Evolutionary conservation across 495 filamentous ascomycete species (phyloP).

Genomic region (Jackrogersella minutella): DNA sequence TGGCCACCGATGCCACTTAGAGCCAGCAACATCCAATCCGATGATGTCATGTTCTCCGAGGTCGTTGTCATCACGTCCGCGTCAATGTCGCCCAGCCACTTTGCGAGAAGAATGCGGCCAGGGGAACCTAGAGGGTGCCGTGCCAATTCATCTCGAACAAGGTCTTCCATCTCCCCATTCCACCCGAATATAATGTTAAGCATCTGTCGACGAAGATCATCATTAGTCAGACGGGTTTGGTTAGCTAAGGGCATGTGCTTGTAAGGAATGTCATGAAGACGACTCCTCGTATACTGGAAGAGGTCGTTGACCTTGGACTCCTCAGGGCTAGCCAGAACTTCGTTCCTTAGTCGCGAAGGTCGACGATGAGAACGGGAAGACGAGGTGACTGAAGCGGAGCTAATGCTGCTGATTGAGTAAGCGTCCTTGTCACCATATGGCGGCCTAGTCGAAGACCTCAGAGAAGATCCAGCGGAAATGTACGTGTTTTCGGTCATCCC

Average conservation of each 20-base stretch:
- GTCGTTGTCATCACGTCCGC: slow-evolving; percentile 81
- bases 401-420: slow-evolving; percentile 60
- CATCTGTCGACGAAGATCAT: slow-evolving; percentile 91
- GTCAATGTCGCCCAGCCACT: slow-evolving; percentile 90
- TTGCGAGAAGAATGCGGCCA: slow-evolving; percentile 79
- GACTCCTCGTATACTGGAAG: slow-evolving; percentile 71
- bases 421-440: slow-evolving; percentile 61
- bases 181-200: slow-evolving; percentile 94
- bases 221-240: slow-evolving; percentile 72
- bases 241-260: slow-evolving; percentile 69
- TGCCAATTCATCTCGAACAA: slow-evolving; percentile 87
- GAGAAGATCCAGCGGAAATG: slow-evolving; percentile 69
- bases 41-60: slow-evolving; percentile 82
- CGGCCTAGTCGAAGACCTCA: slow-evolving; percentile 51
- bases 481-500: slow-evolving; percentile 65
- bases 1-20: slow-evolving; percentile 84
- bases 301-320: slow-evolving; percentile 67
- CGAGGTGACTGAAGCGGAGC: slow-evolving; percentile 71
- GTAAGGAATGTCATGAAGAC: slow-evolving; percentile 82
- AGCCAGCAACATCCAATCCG: slow-evolving; percentile 97
- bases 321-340: slow-evolving; percentile 74
- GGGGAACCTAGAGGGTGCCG: slow-evolving; percentile 76
- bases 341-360: slow-evolving; percentile 80
- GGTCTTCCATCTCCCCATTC: slow-evolving; percentile 81
- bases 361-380: slow-evolving; percentile 67